phyloP scores from a whole-genome alignment of 176 grass and related monocot genomes.

The Cenchrus fungigraminus region DNA sequence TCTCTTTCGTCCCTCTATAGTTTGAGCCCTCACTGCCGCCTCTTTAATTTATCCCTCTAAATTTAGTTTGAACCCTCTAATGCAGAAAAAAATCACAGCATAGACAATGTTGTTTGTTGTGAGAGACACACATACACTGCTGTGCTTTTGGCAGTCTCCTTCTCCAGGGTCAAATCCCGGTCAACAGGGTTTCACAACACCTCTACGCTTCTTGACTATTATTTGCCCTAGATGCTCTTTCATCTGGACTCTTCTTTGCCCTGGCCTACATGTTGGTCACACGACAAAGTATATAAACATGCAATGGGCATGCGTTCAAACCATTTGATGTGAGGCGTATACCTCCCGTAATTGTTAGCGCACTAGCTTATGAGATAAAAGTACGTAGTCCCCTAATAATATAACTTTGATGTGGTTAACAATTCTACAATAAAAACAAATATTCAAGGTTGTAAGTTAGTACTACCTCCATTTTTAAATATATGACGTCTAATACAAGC shows the following conservation, averaged over 20 bases:
- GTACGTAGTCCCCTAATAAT: no score
- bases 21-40: no score
- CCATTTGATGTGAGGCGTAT: no score
- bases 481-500: no score
- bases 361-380: no score
- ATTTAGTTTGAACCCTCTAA: background rate
- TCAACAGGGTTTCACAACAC: background rate
- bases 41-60: background rate
- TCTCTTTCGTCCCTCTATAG: no score
- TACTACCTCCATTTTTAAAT: no score
- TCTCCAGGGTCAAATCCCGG: background rate
- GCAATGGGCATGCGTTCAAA: no score
- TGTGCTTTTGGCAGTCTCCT: background rate
- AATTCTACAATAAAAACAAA: background rate
- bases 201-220: background rate
- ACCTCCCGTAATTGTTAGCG: no score
- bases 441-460: background rate
- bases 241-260: background rate
- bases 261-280: background rate
- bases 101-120: background rate
- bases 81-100: background rate
- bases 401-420: no score
- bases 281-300: no score
- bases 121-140: background rate
- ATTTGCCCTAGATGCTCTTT: background rate